phyloP scores from a whole-genome alignment of 2,329 filamentous ascomycete genomes.

The Alternaria brassicae region DNA sequence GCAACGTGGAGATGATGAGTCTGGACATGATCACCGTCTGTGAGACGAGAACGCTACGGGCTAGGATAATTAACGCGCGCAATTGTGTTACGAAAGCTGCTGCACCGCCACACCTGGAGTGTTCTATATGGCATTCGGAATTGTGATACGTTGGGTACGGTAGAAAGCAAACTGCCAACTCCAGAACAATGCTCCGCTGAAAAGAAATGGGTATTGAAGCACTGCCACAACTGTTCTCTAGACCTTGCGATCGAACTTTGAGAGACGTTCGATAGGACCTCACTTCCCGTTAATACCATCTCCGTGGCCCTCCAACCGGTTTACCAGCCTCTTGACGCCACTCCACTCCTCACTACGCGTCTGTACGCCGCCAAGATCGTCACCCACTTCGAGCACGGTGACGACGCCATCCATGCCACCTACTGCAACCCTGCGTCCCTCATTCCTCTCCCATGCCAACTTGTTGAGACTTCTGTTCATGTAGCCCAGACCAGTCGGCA shows the following conservation, averaged over 20 bases:
- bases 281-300: conserved; percentile 37
- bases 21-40: not conserved
- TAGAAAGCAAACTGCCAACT: conserved; percentile 4
- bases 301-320: conserved; percentile 66
- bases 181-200: conserved; percentile 4
- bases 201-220: conserved; percentile 5
- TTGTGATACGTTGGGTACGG: conserved; percentile 1
- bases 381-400: conserved; percentile 90
- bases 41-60: not conserved
- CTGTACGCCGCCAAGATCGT: conserved; percentile 83
- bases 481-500: conserved; percentile 61
- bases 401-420: conserved; percentile 91
- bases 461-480: conserved; percentile 91
- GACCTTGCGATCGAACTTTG: not conserved
- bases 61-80: not conserved
- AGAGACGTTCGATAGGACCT: not conserved
- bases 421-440: conserved; percentile 85
- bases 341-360: conserved; percentile 90
- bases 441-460: conserved; percentile 88
- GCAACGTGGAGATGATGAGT: not conserved
- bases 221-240: conserved; percentile 1
- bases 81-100: not conserved
- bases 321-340: conserved; percentile 87
- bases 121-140: not conserved
- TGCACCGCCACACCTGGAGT: conserved; percentile 3